A percentile compares a stretch with the other conserved stretches of the same genome.
These are phyloP conservation scores for Takashimella tepidaria DNA, from an alignment of 1,284 basidiomycete species.

Conservation along the genomic window DNA sequence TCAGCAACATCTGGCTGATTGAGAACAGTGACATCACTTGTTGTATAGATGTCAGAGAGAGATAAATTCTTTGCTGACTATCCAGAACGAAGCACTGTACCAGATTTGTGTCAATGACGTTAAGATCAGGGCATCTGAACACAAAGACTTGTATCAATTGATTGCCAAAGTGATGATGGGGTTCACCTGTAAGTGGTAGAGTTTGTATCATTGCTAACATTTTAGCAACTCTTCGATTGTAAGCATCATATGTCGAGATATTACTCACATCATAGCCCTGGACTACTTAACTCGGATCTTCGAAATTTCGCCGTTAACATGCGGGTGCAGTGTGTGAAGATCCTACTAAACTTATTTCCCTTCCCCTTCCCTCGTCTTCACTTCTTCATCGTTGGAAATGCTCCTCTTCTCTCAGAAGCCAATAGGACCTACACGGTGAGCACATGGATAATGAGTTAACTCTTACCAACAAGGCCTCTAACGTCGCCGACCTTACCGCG, in stretches of 20 bases:
- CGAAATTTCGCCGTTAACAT: constrained; percentile 92
- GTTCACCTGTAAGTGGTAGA: constrained; percentile 36
- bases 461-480: constrained; percentile 17
- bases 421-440: constrained; percentile 56
- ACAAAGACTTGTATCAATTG: constrained; percentile 72
- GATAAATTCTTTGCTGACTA: neutral
- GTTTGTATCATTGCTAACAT: constrained; percentile 10
- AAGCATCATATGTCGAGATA: constrained; percentile 2
- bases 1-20: constrained; percentile 85
- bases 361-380: constrained; percentile 93
- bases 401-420: constrained; percentile 66
- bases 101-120: constrained; percentile 73
- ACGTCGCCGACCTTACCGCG: constrained; percentile 37
- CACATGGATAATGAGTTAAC: constrained; percentile 1
- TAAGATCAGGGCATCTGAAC: constrained; percentile 65
- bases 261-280: constrained; percentile 57
- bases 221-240: constrained; percentile 39
- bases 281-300: constrained; percentile 88
- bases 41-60: constrained; percentile 56
- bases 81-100: constrained; percentile 89
- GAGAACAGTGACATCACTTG: constrained; percentile 87
- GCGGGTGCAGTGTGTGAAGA: constrained; percentile 17
- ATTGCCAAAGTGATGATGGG: constrained; percentile 50
- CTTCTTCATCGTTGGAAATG: constrained; percentile 84
- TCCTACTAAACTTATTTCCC: constrained; percentile 52